Conservation (phyloP, 2,329 filamentous ascomycete genomes). For the Microsporum audouinii region DNA sequence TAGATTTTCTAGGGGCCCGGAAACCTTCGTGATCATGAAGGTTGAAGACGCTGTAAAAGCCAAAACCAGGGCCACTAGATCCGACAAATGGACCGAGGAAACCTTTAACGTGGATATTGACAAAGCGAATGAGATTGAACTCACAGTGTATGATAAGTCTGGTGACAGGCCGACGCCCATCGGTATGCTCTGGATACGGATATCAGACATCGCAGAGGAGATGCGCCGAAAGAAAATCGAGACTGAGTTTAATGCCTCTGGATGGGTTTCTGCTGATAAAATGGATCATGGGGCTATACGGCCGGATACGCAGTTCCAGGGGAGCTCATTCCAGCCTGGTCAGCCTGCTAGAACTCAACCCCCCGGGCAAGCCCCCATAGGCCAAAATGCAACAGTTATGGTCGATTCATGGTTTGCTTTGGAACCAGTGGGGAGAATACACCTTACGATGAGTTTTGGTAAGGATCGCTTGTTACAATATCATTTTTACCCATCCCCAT, state of each 20-base stretch:
- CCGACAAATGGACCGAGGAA: constrained; percentile 84
- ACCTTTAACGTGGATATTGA: constrained; percentile 87
- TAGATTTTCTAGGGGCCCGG: constrained; percentile 77
- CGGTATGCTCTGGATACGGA: constrained; percentile 87
- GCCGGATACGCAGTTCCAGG: constrained; percentile 45
- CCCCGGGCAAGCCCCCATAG: constrained; percentile 10
- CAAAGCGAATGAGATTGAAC: constrained; percentile 96
- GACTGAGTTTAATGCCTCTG: constrained; percentile 83
- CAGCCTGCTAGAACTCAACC: constrained; percentile 18
- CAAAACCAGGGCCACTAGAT: constrained; percentile 72
- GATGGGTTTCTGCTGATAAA: constrained; percentile 94
- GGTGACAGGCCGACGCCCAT: constrained; percentile 85
- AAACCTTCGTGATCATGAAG: constrained; percentile 93
- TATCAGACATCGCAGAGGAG: constrained; percentile 95
- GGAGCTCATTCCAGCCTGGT: constrained; percentile 24
- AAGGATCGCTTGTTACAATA: constrained; percentile 17
- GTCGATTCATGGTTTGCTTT: constrained; percentile 96
- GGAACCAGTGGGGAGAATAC: constrained; percentile 85
- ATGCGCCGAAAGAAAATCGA: constrained; percentile 96
- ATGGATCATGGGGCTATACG: constrained; percentile 56
- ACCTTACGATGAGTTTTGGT: constrained; percentile 79
- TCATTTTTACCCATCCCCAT: background rate
- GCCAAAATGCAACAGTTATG: constrained; percentile 28
- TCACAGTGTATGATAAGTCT: constrained; percentile 94
- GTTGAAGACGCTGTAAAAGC: constrained; percentile 90